Conservation (phyloP, 345 rosid genomes). For the Turnera subulata region DNA sequence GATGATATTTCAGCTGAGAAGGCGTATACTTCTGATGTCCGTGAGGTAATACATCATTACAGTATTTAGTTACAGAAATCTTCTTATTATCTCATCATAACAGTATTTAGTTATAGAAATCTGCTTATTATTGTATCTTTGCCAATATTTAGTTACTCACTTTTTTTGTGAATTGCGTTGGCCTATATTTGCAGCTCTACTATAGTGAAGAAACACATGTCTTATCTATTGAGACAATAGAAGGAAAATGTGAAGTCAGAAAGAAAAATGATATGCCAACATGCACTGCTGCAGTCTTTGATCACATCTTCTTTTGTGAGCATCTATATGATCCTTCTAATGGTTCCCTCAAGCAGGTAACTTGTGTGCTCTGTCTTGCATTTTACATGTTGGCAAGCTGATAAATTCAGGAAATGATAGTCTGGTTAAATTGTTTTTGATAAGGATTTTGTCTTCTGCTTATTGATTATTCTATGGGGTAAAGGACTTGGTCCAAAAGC, state of each 20-base stretch:
- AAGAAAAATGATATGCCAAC: constrained; percentile 61
- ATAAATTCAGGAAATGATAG: too few species aligned
- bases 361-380: neutral
- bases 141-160: neutral
- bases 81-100: neutral
- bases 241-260: constrained; percentile 87
- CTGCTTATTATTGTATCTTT: neutral
- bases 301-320: constrained; percentile 84
- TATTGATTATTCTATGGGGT: too few species aligned
- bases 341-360: constrained; percentile 73
- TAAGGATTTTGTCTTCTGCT: too few species aligned
- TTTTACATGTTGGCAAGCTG: too few species aligned
- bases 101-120: neutral
- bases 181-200: constrained; percentile 47
- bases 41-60: constrained; percentile 18
- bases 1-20: constrained; percentile 31
- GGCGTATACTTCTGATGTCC: constrained; percentile 27
- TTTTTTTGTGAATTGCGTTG: neutral
- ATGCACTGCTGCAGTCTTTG: constrained; percentile 41
- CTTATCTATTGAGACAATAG: constrained; percentile 37
- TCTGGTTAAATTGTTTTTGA: too few species aligned
- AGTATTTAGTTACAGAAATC: neutral
- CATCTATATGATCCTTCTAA: constrained; percentile 60
- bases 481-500: too few species aligned
- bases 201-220: constrained; percentile 51